Evolutionary conservation across 116 monocot genomes (phyloP).

Genomic region (Posidonia oceanica): DNA sequence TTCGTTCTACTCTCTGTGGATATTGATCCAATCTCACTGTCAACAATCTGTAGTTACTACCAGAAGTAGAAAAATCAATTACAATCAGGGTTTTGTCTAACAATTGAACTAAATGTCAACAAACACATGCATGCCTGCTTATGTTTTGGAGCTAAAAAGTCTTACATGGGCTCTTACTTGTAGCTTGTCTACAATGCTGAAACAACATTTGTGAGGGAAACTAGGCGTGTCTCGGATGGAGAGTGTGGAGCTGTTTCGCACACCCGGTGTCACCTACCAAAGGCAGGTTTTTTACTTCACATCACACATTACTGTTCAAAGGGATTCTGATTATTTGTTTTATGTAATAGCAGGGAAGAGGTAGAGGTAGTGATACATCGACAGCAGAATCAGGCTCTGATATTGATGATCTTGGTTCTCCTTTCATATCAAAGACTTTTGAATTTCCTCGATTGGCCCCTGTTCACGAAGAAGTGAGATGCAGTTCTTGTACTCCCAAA

Average conservation of each 20-base stretch:
- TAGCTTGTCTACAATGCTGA: slow-evolving; percentile 54
- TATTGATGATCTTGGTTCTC: slow-evolving; percentile 76
- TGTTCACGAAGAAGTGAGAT: slow-evolving; percentile 78
- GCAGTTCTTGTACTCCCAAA: not conserved
- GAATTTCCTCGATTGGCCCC: slow-evolving; percentile 56
- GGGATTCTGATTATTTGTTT: not conserved
- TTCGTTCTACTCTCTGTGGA: not conserved
- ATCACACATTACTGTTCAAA: not conserved
- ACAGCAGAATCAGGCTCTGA: slow-evolving; percentile 86
- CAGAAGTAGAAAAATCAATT: not conserved
- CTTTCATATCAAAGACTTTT: slow-evolving; percentile 20
- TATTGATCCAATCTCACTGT: not conserved
- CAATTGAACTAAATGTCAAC: no score
- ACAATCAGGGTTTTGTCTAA: not conserved
- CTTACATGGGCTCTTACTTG: not conserved
- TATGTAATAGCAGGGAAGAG: slow-evolving; percentile 25
- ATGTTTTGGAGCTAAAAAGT: no score
- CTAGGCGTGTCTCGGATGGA: slow-evolving; percentile 31
- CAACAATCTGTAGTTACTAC: not conserved
- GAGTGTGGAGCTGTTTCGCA: slow-evolving; percentile 16
- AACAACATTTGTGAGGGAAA: slow-evolving; percentile 40
- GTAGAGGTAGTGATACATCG: slow-evolving; percentile 73
- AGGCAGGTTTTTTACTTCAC: slow-evolving; percentile 25
- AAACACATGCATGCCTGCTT: no score
- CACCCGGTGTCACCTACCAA: slow-evolving; percentile 20